These are phyloP conservation scores for Tolypocladium cylindrosporum DNA, from an alignment of 2,329 filamentous ascomycete species.

Conservation along the genomic window DNA sequence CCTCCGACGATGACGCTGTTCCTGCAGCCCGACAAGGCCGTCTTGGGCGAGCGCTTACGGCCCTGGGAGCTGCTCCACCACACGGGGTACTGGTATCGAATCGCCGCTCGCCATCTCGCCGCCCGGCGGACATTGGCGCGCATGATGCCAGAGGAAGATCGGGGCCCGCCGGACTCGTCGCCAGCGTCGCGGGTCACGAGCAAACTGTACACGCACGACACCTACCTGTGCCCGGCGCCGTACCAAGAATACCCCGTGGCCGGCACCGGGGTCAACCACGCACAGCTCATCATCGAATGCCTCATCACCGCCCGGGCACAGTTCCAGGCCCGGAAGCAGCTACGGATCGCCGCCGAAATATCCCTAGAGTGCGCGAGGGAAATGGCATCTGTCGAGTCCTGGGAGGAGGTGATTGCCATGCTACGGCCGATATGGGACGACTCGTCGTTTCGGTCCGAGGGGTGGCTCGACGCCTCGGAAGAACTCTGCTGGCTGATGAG, in stretches of 20 bases:
- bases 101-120: conserved; percentile 46
- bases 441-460: conserved; percentile 44
- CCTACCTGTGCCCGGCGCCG: conserved; percentile 56
- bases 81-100: conserved; percentile 56
- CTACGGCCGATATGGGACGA: conserved; percentile 49
- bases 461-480: conserved; percentile 50
- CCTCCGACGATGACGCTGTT: conserved; percentile 35
- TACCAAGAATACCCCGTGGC: conserved; percentile 47
- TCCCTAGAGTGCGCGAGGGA: conserved; percentile 48
- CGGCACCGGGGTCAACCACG: conserved; percentile 43
- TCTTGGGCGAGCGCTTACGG: conserved; percentile 46
- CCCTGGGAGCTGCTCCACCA: conserved; percentile 58
- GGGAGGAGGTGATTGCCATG: conserved; percentile 43
- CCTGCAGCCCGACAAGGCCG: conserved; percentile 46
- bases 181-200: conserved; percentile 34
- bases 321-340: conserved; percentile 44
- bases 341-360: conserved; percentile 43
- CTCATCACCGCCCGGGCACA: conserved; percentile 41
- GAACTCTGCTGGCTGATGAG: conserved; percentile 53
- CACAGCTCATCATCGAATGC: conserved; percentile 42
- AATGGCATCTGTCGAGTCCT: conserved; percentile 36
- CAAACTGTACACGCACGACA: conserved; percentile 51
- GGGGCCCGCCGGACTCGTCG: conserved; percentile 38
- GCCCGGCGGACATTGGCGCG: conserved; percentile 43
- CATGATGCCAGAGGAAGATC: conserved; percentile 48